Base-by-base conservation (phyloP, 306 rosid species). In the Comarum palustre region DNA sequence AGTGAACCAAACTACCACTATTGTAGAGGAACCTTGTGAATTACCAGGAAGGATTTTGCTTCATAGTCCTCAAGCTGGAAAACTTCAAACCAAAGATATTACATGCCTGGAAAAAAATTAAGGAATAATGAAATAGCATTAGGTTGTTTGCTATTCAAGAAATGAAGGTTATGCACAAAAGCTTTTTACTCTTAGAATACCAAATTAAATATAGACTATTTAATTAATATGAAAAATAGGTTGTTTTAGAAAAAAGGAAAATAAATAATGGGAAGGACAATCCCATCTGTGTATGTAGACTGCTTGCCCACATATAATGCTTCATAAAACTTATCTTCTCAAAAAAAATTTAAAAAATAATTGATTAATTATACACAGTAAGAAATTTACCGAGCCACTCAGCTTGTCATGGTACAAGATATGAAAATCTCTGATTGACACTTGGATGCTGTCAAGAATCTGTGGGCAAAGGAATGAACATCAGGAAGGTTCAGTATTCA, bases 391-490 rank as follows among this genome's bases (percentile, higher is more conserved):
- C 70, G 75, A 73, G 75, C 82, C 90, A 71, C 76, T 82, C 70
- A 73, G 86, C 38, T 25, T 66, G 71, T 94, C 96, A 72, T 63
- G 79, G 80, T 85, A 89, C 80, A 86, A 47, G 66, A 94, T 72
- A 61, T 94, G 96, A 82, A 94, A 84, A 73, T 86, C 87, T 69
- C 90, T 81, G 55, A 94, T 84, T 75, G 92, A 88, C 66, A 94
- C 92, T 88, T 91, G 96, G 75, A 94, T 94, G 90, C 84, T 91
- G 85, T 94, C 98, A 81, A 94, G 85, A 82, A 88, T 82, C 96
- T 94, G 32, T 32, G 66, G 74, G 63, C 9, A 76, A 69, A 46
- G 48, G 24, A 58, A 38, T 47, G 46, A 48, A 75, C 42, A 83
- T 76, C 36, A 75, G 58, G 14, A 8, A 57, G 54, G 20, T 17